Conservation (phyloP, 805 yeast genomes). For the Candida railenensis region DNA sequence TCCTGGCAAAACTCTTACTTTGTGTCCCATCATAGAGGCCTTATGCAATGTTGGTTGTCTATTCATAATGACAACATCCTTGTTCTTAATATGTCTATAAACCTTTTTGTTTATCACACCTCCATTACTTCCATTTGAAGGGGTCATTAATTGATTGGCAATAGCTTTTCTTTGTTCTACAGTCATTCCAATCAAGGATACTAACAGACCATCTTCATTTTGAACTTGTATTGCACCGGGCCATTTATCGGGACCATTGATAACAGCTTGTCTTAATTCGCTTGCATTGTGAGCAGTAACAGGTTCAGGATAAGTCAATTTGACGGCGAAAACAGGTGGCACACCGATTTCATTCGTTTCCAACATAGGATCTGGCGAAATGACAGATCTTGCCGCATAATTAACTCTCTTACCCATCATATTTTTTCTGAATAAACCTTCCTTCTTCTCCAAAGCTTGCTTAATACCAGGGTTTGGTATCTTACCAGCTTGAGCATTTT, state of each 20-base stretch:
- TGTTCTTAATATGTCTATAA: constrained; percentile 87
- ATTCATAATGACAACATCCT: constrained; percentile 96
- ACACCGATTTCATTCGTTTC: constrained; percentile 98
- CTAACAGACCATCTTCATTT: constrained; percentile 87
- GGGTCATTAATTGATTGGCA: constrained; percentile 93
- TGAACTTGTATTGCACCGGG: constrained; percentile 98
- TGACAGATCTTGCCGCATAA: constrained; percentile 98
- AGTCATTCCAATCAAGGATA: constrained; percentile 85
- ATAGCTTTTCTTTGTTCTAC: constrained; percentile 90
- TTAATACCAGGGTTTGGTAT: constrained; percentile 92
- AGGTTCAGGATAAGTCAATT: constrained; percentile 96
- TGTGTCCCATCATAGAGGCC: constrained; percentile 99
- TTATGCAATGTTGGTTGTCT: constrained; percentile 99
- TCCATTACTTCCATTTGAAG: constrained; percentile 53
- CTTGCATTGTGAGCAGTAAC: constrained; percentile 90
- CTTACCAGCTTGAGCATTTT: constrained; percentile 64
- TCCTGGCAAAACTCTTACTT: constrained; percentile 93
- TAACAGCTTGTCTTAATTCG: constrained; percentile 89
- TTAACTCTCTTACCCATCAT: constrained; percentile 99
- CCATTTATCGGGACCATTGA: constrained; percentile 97
- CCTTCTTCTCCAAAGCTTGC: constrained; percentile 97
- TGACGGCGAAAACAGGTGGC: constrained; percentile 96
- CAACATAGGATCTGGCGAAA: constrained; percentile 97
- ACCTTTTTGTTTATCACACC: constrained; percentile 83
- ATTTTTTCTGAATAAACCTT: constrained; percentile 96